Base-by-base conservation (phyloP, 2,329 filamentous ascomycete species). In the Tympanopsis confertula region DNA sequence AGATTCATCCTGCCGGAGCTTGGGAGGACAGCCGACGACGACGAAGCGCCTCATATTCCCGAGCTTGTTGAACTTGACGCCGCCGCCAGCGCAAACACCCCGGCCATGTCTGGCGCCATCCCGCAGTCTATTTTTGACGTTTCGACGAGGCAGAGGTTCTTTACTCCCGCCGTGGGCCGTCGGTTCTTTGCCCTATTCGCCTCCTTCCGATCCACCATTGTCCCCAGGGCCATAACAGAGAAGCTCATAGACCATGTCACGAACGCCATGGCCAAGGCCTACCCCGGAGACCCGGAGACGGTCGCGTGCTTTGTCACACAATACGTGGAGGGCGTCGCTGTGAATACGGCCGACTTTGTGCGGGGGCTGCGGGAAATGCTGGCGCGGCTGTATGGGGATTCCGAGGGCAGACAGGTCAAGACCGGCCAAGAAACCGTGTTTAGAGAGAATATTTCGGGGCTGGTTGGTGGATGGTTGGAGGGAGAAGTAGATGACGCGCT, bases 121-220 rank as follows among this genome's bases (percentile, higher is more conserved):
- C 88, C 91, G 2, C 73, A 87, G 39, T 87, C 89, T 28, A 85
- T 98, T 35, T 95, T 94, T 52, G 86, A 94, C 50, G 77, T 86
- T 17, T 81, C 87, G 4, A 78, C 78, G 62, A 86, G 82, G 55
- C 80, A 94, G 49, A 73, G 82, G 38, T 78, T 83, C 45, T 77
- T 80, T 54, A 74, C 72, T 42, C 59, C 77, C 2, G 62, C 66
- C 1, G 68, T 86, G 5, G 86, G 78, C 3, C 78, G 82, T 49
- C 63, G 71, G 17, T 94, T 95, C 59, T 96, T 91, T 58, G 66
- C 82, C 50, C 72, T 93, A 61, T 82, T 94, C 45, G 66, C 75
- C 2, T 63, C 68, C 4, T 95, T 94, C 56, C 22, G 22, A n/a
- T 64, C 68, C 15, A 62, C 74, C 29, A 64, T 87, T 20, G 70